Evolutionary conservation across 169 alveolate genomes (phyloP).

Genomic region (Plasmodium ovale): DNA sequence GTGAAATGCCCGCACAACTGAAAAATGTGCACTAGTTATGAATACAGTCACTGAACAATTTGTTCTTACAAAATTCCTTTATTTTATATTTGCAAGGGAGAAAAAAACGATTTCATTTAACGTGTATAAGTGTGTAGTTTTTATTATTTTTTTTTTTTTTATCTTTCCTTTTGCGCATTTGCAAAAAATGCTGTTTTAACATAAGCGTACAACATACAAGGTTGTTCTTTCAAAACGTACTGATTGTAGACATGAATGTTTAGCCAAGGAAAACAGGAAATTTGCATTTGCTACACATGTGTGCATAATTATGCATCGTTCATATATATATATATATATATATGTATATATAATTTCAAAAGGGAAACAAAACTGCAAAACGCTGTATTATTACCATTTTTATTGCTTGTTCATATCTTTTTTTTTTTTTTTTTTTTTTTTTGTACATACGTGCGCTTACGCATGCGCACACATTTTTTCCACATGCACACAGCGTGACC

Average conservation of each 20-base stretch:
- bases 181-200: background rate
- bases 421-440: constrained; percentile 3
- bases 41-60: background rate
- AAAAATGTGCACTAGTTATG: constrained; percentile 1
- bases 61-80: background rate
- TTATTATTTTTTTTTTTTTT: background rate
- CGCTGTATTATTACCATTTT: constrained; percentile 2
- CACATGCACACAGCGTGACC: constrained; percentile 17
- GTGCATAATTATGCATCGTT: constrained; percentile 72
- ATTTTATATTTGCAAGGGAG: background rate
- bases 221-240: background rate
- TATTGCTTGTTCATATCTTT: background rate
- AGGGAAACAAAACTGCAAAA: background rate
- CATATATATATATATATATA: background rate
- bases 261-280: background rate
- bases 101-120: constrained; percentile 1
- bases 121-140: background rate
- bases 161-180: background rate
- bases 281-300: background rate
- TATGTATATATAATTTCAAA: background rate
- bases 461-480: background rate
- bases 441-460: background rate
- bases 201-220: constrained; percentile 33
- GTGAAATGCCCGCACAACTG: background rate
- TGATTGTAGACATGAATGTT: constrained; percentile 19